Evolutionary conservation across 768 basidiomycete species (phyloP).

Genomic region (Hericium alpestre): DNA sequence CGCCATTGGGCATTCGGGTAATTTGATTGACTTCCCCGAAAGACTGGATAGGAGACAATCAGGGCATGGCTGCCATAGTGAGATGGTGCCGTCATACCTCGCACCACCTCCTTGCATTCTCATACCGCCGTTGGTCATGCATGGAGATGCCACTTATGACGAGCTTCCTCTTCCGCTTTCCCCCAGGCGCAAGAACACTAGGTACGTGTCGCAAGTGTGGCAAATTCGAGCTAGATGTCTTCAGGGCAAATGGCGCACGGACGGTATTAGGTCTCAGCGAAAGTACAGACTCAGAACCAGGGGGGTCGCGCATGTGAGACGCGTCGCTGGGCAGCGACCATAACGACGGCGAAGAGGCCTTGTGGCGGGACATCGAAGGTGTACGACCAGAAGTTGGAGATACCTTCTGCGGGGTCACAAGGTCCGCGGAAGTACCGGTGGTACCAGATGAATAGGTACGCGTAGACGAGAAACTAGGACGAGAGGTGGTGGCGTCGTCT

Average conservation of each 20-base stretch:
- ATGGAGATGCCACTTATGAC: slow-evolving; percentile 59
- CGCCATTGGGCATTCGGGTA: slow-evolving; percentile 62
- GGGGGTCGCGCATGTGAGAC: slow-evolving; percentile 30
- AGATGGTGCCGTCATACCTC: slow-evolving; percentile 34
- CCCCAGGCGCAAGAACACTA: slow-evolving; percentile 24
- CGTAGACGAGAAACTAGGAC: slow-evolving; percentile 15
- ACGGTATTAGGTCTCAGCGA: slow-evolving; percentile 19
- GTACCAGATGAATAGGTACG: slow-evolving; percentile 14
- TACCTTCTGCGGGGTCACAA: slow-evolving; percentile 19
- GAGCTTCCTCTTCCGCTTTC: slow-evolving; percentile 47
- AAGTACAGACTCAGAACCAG: slow-evolving; percentile 15
- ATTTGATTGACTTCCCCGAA: slow-evolving; percentile 73
- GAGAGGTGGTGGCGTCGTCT: slow-evolving; percentile 19
- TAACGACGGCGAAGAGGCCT: slow-evolving; percentile 24
- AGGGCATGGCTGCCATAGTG: slow-evolving; percentile 4
- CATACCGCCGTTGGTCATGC: slow-evolving; percentile 51
- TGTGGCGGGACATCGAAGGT: slow-evolving; percentile 26
- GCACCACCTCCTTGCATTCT: slow-evolving; percentile 66
- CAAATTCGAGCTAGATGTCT: slow-evolving; percentile 8
- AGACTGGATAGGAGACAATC: slow-evolving; percentile 5
- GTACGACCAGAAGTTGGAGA: slow-evolving; percentile 24
- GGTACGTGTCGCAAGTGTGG: slow-evolving; percentile 13
- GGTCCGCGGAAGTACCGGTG: slow-evolving; percentile 10
- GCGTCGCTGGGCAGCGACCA: slow-evolving; percentile 30
- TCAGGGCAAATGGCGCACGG: slow-evolving; percentile 24